These are phyloP conservation scores for Sisymbrium altissimum DNA, from an alignment of 345 rosid species.

Conservation along the genomic window DNA sequence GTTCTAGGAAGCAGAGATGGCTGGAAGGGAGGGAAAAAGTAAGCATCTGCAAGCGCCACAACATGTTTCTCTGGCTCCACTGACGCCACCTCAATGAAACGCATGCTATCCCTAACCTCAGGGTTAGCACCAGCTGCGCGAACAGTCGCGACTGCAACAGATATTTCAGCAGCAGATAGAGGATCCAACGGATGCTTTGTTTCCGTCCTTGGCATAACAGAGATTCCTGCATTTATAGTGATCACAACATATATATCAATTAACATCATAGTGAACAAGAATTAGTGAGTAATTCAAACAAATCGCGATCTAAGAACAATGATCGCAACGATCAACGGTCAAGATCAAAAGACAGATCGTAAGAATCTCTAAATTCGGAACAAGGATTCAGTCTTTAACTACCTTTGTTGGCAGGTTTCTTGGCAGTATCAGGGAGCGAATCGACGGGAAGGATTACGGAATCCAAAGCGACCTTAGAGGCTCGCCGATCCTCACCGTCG, in stretches of 20 bases:
- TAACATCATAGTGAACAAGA: not conserved
- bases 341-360: not conserved
- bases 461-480: constrained; percentile 34
- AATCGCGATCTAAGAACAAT: not conserved
- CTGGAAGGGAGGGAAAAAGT: constrained; percentile 93
- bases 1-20: constrained; percentile 81
- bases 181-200: constrained; percentile 88
- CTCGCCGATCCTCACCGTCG: constrained; percentile 38
- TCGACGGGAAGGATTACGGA: constrained; percentile 65
- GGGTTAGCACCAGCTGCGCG: constrained; percentile 92
- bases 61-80: constrained; percentile 77
- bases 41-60: constrained; percentile 88
- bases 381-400: not conserved
- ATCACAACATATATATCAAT: no score
- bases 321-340: not conserved
- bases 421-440: constrained; percentile 53
- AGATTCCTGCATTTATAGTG: constrained; percentile 53
- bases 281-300: not conserved
- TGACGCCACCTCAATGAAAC: constrained; percentile 83
- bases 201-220: constrained; percentile 74
- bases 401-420: constrained; percentile 59
- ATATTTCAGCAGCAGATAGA: constrained; percentile 79
- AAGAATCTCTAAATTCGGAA: not conserved
- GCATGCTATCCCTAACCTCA: constrained; percentile 94
- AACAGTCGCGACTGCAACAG: constrained; percentile 89